These are phyloP conservation scores for Acidomyces sp. DNA, from an alignment of 495 filamentous ascomycete species.

Conservation along the genomic window DNA sequence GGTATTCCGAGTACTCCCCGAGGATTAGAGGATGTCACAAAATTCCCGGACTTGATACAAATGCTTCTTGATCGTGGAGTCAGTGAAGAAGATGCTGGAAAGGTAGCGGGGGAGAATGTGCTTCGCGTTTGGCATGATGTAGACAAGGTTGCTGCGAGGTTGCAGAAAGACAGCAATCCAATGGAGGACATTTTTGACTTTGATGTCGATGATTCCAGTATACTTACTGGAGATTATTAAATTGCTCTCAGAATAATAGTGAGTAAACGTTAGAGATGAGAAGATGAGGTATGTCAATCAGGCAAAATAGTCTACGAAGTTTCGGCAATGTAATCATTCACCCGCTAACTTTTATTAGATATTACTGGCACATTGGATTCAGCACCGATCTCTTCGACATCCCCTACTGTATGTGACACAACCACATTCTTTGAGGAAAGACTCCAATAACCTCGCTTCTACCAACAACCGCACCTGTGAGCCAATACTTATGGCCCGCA, in stretches of 20 bases:
- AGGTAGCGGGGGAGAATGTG: conserved; percentile 31
- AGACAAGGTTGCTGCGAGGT: conserved; percentile 27
- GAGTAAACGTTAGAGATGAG: too few relatives aligned
- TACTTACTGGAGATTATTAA: background rate
- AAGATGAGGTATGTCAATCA: too few relatives aligned
- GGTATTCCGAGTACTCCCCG: conserved; percentile 42
- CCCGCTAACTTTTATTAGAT: too few relatives aligned
- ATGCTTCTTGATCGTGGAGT: conserved; percentile 38
- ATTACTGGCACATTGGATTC: too few relatives aligned
- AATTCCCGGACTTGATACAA: conserved; percentile 66
- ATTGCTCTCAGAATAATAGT: background rate
- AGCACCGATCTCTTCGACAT: too few relatives aligned
- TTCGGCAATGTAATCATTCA: too few relatives aligned
- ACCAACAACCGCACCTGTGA: too few relatives aligned
- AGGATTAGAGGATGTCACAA: conserved; percentile 66
- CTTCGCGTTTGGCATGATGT: conserved; percentile 34
- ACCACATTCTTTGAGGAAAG: too few relatives aligned
- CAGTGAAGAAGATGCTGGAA: conserved; percentile 28
- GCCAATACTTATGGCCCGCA: too few relatives aligned
- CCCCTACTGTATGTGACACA: too few relatives aligned
- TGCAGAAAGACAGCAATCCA: conserved; percentile 24
- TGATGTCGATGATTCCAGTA: conserved; percentile 1
- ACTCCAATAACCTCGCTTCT: too few relatives aligned
- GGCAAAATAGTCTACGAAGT: too few relatives aligned
- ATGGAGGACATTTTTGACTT: conserved; percentile 25